phyloP scores from a whole-genome alignment of 306 rosid species.

The Styphnolobium japonicum region DNA sequence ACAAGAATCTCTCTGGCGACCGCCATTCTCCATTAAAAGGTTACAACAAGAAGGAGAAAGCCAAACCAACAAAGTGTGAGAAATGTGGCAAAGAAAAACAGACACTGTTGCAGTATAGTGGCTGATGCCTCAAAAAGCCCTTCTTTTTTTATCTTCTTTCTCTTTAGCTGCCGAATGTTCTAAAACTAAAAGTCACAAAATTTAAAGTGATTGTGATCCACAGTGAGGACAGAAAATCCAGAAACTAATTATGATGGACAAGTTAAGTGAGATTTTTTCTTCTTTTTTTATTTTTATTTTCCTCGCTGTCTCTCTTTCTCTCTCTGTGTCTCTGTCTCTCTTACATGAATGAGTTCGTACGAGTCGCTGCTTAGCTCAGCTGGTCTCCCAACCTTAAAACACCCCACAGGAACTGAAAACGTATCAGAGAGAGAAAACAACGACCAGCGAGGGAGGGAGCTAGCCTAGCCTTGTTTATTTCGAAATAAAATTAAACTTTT shows the following conservation, averaged over 20 bases:
- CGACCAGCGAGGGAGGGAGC: neutral
- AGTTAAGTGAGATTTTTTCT: too few relatives aligned
- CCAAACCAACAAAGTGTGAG: neutral
- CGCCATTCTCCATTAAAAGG: constrained; percentile 37
- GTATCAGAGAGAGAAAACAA: neutral
- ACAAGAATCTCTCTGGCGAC: constrained; percentile 28
- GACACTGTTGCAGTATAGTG: neutral
- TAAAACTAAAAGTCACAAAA: neutral
- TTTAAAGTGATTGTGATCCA: neutral
- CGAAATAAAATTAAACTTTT: too few relatives aligned
- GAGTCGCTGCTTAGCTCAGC: constrained; percentile 26
- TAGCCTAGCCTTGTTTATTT: neutral
- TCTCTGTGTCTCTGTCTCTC: too few relatives aligned
- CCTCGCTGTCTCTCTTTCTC: too few relatives aligned
- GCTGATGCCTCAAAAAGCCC: neutral
- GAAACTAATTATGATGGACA: constrained; percentile 2
- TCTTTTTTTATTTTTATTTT: too few relatives aligned
- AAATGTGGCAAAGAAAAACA: neutral
- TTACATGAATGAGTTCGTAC: constrained; percentile 13
- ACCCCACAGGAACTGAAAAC: constrained; percentile 1
- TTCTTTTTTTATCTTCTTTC: neutral
- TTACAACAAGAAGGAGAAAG: neutral
- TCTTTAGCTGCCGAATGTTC: neutral
- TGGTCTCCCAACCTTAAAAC: constrained; percentile 45
- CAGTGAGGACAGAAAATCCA: neutral